Evolutionary conservation across 1,284 basidiomycete genomes (phyloP).

Genomic region (Pseudozyma thailandica): DNA sequence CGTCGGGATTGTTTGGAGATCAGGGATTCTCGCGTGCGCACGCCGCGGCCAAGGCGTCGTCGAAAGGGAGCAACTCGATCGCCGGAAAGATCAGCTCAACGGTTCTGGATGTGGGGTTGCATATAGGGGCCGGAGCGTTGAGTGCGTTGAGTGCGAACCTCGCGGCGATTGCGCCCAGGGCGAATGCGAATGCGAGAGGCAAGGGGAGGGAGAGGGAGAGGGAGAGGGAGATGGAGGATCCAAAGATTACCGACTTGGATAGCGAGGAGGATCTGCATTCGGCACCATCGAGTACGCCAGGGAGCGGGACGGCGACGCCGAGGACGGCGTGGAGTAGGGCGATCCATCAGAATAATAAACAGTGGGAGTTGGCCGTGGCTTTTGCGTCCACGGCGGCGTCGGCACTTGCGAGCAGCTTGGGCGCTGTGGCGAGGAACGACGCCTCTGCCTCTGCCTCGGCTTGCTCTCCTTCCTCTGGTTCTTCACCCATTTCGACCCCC

Average conservation of each 20-base stretch:
- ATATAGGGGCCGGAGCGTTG: conserved; percentile 44
- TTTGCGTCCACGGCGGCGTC: conserved; percentile 48
- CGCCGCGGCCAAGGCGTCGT: conserved; percentile 30
- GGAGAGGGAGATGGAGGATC: conserved; percentile 14
- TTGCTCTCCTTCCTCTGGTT: background rate
- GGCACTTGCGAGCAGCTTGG: conserved; percentile 42
- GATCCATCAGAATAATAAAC: conserved; percentile 43
- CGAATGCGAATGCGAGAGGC: background rate
- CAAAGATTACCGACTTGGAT: conserved; percentile 37
- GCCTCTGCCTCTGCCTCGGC: background rate
- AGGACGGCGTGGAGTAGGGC: conserved; percentile 32
- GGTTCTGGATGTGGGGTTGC: conserved; percentile 39
- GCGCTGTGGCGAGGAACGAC: conserved; percentile 36
- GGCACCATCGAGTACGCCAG: background rate
- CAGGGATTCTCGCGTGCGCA: conserved; percentile 32
- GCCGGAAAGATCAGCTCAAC: conserved; percentile 39
- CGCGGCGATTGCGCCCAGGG: conserved; percentile 31
- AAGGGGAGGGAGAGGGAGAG: background rate
- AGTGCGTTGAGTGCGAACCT: conserved; percentile 36
- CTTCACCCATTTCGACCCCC: too few species aligned
- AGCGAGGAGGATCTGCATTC: conserved; percentile 32
- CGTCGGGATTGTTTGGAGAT: conserved; percentile 3
- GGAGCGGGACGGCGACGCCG: conserved; percentile 25
- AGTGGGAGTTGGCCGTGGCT: conserved; percentile 53
- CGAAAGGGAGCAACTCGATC: conserved; percentile 6